Conservation (phyloP, 495 filamentous ascomycete species). For the Tuber borchii region DNA sequence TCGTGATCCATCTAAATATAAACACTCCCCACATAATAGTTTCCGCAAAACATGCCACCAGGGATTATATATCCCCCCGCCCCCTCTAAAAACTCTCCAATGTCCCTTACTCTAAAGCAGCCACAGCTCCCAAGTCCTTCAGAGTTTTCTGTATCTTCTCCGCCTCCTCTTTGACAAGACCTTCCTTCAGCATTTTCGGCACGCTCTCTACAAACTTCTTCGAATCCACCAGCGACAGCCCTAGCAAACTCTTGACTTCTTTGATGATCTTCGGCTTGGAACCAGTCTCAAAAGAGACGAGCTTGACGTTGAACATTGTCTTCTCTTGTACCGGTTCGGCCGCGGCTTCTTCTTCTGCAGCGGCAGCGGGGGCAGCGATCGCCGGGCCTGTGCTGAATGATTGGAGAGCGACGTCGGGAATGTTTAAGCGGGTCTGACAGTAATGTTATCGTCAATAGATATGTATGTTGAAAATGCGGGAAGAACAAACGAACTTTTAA, state of each 20-base stretch:
- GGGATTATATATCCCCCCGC: background rate
- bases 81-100: background rate
- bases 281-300: conserved; percentile 74
- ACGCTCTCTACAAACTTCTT: conserved; percentile 99
- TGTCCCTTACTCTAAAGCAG: conserved; percentile 69
- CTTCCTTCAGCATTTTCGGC: conserved; percentile 98
- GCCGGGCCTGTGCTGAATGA: conserved; percentile 66
- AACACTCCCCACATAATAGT: background rate
- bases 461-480: background rate
- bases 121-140: conserved; percentile 85
- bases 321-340: conserved; percentile 80
- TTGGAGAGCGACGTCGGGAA: conserved; percentile 92
- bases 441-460: conserved; percentile 15
- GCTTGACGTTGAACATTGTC: conserved; percentile 93
- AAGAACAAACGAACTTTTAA: conserved; percentile 62
- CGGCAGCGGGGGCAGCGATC: conserved; percentile 50
- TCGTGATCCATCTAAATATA: background rate
- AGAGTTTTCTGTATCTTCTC: conserved; percentile 95
- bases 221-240: conserved; percentile 92
- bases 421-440: conserved; percentile 80
- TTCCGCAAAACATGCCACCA: background rate
- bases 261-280: conserved; percentile 99
- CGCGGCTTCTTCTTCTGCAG: conserved; percentile 79
- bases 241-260: conserved; percentile 94
- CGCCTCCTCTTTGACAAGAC: conserved; percentile 92